Evolutionary conservation across 2,329 filamentous ascomycete species (phyloP), one percentile per base, ranked within the genome.

Genomic region (Cordyceps cateniannulata): DNA sequence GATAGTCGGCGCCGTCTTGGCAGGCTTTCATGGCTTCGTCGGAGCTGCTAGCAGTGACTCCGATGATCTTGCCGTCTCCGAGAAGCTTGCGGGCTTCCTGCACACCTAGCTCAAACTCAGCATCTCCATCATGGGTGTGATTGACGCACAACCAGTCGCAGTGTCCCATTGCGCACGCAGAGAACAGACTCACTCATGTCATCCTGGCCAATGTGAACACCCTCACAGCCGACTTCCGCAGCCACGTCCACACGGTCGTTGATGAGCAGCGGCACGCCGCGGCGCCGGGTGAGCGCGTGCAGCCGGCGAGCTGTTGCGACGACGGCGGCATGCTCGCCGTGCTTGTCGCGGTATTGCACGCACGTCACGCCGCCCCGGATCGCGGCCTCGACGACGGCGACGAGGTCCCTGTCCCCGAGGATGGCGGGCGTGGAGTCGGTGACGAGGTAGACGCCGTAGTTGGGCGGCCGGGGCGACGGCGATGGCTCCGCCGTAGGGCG

Each of bases 211-310:
- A 98, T 84, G 72, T 98, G 95, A 9, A 96, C 91, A 50, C 95
- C 95, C 76, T 97, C 93, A 61, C 90, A 95, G 14, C 86, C 90
- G 48, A 93, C 83, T 16, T 91, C 92, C 20, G 91, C 81, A 9
- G 92, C 93, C 27, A 98, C 90, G 71, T 96, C 93, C 6, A 97
- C 84, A 14, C 93, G 86, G 72, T 98, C 95, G 71, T 98, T 98
- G 77, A 98, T 92, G 59, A 98, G 79, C 61, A 98, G 81, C 32
- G 93, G 93, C 3, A 96, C 85, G 18, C 80, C 79, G 69, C 89
- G 80, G 51, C 78, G 78, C 65, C 78, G 79, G 22, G 91, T 93
- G 64, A 95, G 77, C 42, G 77, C 73, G 71, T 96, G 92, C 55
- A 98, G 81, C 65, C 78, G 81, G 67, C 81, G 82, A 18, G 88